phyloP scores from a whole-genome alignment of 768 basidiomycete species.

The Leccinum aurantiacum region DNA sequence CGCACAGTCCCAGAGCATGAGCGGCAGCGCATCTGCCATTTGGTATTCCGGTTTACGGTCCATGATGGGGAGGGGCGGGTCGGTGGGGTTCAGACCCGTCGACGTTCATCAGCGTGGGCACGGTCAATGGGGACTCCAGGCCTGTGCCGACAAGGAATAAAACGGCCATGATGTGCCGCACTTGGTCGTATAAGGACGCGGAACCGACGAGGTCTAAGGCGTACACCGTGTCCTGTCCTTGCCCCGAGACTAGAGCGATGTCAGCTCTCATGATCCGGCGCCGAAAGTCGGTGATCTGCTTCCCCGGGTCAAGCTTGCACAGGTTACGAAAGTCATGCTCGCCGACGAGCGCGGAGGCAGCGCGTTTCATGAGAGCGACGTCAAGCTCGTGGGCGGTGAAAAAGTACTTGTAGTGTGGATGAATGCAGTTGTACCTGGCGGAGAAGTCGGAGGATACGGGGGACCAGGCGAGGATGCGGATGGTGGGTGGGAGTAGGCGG shows the following conservation, averaged over 20 bases:
- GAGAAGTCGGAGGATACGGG: constrained; percentile 80
- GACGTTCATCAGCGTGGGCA: constrained; percentile 74
- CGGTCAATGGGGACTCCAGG: constrained; percentile 69
- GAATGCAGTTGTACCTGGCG: constrained; percentile 82
- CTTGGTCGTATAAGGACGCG: constrained; percentile 95
- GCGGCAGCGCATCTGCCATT: constrained; percentile 90
- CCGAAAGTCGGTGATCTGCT: constrained; percentile 82
- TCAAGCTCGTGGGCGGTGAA: constrained; percentile 73
- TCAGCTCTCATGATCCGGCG: constrained; percentile 68
- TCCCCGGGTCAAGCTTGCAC: constrained; percentile 89
- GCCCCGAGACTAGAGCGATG: constrained; percentile 46
- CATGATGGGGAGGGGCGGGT: constrained; percentile 47
- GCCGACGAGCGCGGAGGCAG: constrained; percentile 70
- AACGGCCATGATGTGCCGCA: constrained; percentile 90
- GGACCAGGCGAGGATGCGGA: constrained; percentile 93
- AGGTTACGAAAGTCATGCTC: constrained; percentile 96
- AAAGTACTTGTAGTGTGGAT: constrained; percentile 97
- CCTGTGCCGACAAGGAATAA: constrained; percentile 85
- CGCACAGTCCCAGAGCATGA: constrained; percentile 89
- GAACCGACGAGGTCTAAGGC: constrained; percentile 85
- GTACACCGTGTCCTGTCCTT: constrained; percentile 40
- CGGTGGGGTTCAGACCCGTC: constrained; percentile 32
- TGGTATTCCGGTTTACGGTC: constrained; percentile 83
- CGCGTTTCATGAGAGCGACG: constrained; percentile 71
- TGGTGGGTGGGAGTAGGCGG: constrained; percentile 81